Percentiles rank a stretch among this genome's conserved stretches.
These are phyloP conservation scores for Auricularia sp. DNA, from an alignment of 768 basidiomycete genomes.

Conservation along the genomic window DNA sequence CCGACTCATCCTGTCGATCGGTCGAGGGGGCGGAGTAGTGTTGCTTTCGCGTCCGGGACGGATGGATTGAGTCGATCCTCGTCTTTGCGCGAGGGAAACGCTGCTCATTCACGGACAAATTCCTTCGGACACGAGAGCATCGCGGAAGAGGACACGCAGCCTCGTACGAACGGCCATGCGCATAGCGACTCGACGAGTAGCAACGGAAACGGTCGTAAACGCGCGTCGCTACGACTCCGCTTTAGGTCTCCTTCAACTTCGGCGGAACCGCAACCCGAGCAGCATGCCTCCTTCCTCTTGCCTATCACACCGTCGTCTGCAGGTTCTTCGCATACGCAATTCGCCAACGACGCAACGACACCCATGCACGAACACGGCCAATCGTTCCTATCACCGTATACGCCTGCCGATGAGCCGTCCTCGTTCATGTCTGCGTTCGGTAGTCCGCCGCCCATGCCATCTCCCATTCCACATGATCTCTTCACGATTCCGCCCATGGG, in stretches of 20 bases:
- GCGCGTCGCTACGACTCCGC: background rate
- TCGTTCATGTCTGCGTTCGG: background rate
- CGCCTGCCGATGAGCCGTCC: background rate
- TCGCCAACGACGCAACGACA: background rate
- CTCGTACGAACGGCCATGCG: background rate
- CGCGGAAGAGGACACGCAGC: background rate
- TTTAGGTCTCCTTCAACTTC: background rate
- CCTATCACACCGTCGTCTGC: background rate
- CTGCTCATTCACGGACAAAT: background rate
- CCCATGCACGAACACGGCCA: background rate
- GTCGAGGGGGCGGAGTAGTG: background rate
- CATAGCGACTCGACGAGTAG: background rate
- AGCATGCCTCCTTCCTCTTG: background rate
- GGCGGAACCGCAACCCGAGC: background rate
- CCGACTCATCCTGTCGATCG: background rate
- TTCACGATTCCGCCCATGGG: background rate
- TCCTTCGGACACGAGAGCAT: background rate
- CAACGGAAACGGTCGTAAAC: background rate
- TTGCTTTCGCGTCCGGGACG: background rate
- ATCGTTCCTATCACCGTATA: background rate
- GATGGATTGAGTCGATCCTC: background rate
- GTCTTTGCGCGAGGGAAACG: background rate
- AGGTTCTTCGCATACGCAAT: background rate
- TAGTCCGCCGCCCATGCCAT: background rate
- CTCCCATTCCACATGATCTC: background rate